These are phyloP conservation scores for Nasturtium officinale DNA, from an alignment of 345 rosid species.

Conservation along the genomic window DNA sequence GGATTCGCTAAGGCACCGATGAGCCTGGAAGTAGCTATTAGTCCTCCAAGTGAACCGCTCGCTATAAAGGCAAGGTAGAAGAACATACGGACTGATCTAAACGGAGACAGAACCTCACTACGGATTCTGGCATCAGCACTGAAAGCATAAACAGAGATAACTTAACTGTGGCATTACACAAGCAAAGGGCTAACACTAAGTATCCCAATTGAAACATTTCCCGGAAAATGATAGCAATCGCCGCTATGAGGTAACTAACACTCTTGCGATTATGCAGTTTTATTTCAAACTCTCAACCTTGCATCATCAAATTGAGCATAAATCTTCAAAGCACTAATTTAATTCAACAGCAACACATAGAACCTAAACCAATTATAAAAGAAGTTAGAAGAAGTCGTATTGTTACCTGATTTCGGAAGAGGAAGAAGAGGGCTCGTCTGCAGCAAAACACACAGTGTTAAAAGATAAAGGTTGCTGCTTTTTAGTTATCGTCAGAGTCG, in stretches of 20 bases:
- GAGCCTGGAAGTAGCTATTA: conserved; percentile 76
- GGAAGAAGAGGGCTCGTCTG: conserved; percentile 57
- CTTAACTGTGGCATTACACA: not conserved
- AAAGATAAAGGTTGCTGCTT: conserved; percentile 29
- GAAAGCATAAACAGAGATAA: conserved; percentile 43
- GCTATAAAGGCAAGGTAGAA: conserved; percentile 88
- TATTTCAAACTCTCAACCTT: conserved; percentile 23
- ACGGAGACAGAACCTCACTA: conserved; percentile 91
- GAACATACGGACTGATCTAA: conserved; percentile 92
- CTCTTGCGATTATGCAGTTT: not conserved
- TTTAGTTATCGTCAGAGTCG: conserved; percentile 7
- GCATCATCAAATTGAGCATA: conserved; percentile 6
- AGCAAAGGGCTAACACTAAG: not conserved
- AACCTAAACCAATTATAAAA: not conserved
- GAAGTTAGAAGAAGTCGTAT: not conserved
- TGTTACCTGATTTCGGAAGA: conserved; percentile 62
- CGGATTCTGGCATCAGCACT: conserved; percentile 84
- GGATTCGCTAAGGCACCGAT: conserved; percentile 76
- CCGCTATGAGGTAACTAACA: not conserved
- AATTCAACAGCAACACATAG: not conserved
- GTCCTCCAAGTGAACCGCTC: conserved; percentile 75
- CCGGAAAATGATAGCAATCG: not conserved
- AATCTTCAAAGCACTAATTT: not conserved
- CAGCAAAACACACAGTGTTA: conserved; percentile 52
- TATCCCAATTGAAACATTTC: not conserved